Conservation (phyloP, 2,329 filamentous ascomycete genomes). For the Aureobasidium namibiae region DNA sequence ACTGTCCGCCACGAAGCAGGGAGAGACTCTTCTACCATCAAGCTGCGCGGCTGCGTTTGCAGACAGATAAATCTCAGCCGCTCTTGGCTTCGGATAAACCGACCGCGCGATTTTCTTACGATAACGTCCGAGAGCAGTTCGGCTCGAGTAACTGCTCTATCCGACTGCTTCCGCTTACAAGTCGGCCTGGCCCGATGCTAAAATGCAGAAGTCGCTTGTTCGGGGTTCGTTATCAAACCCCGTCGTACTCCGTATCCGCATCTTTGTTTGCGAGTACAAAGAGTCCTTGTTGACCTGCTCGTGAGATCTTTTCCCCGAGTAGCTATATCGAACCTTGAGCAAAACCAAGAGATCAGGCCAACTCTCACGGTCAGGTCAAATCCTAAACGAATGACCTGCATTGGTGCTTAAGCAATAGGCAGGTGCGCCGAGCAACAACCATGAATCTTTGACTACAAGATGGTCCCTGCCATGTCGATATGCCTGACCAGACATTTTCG, state of each 20-base stretch:
- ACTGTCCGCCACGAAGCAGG: not conserved
- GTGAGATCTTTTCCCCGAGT: not conserved
- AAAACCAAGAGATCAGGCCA: not conserved
- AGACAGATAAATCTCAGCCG: not conserved
- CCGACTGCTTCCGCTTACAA: not conserved
- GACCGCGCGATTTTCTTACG: conserved; percentile 10
- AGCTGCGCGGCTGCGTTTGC: not conserved
- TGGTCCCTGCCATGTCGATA: not conserved
- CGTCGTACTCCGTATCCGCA: not conserved
- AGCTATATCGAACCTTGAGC: not conserved
- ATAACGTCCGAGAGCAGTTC: conserved; percentile 11
- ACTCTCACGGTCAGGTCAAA: not conserved
- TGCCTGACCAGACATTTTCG: not conserved
- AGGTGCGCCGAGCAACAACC: not conserved
- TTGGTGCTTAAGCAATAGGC: conserved; percentile 8
- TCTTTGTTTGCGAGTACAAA: not conserved
- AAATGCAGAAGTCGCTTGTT: not conserved
- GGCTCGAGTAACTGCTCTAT: conserved; percentile 1
- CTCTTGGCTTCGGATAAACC: conserved; percentile 9
- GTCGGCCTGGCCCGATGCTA: not conserved
- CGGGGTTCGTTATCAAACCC: not conserved
- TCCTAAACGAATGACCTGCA: conserved; percentile 9
- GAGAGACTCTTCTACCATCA: not conserved
- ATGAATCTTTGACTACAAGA: not conserved
- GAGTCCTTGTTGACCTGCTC: not conserved